Evolutionary conservation across 306 rosid species (phyloP).

Genomic region (Vicia villosa): DNA sequence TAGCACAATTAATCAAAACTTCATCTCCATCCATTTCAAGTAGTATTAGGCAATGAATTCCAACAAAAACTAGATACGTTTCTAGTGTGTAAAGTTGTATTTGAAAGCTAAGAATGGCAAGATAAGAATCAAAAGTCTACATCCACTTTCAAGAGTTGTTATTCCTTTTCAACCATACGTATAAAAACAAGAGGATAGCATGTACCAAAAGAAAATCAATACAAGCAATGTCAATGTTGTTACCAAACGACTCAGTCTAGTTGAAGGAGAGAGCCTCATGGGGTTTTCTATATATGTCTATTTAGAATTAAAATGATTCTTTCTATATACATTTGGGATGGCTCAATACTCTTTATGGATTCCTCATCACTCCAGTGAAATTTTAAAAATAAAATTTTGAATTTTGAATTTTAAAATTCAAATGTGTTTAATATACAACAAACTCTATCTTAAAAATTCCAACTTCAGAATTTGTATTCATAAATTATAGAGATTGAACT

Average conservation of each 20-base stretch:
- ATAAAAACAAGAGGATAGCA: background rate
- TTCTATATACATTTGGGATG: no score
- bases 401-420: no score
- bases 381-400: no score
- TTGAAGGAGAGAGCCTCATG: no score
- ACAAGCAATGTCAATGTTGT: slow-evolving; percentile 12
- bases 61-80: background rate
- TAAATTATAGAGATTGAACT: no score
- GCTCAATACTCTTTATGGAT: no score
- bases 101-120: slow-evolving; percentile 10
- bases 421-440: no score
- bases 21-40: slow-evolving; percentile 28
- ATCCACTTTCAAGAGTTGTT: slow-evolving; percentile 7
- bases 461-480: no score
- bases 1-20: background rate
- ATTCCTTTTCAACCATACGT: slow-evolving; percentile 8
- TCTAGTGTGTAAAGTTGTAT: background rate
- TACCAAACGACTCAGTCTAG: background rate
- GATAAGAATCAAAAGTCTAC: slow-evolving; percentile 27
- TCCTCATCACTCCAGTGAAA: no score
- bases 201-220: background rate
- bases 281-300: background rate
- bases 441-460: no score
- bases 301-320: background rate
- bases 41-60: slow-evolving; percentile 10